phyloP scores from a whole-genome alignment of 345 rosid genomes.

The Tarenaya hassleriana region DNA sequence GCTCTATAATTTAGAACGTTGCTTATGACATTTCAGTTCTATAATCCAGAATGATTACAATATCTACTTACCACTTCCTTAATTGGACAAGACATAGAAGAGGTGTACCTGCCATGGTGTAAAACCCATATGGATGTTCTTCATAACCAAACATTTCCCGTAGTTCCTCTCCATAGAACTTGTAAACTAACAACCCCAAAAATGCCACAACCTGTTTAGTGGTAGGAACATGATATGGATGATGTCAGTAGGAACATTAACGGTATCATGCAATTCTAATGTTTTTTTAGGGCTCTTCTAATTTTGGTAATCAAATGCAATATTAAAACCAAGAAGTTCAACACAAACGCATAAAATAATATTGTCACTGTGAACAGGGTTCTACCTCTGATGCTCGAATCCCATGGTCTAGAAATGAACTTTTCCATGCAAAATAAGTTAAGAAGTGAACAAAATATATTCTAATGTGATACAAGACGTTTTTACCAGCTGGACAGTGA shows the following conservation, averaged over 20 bases:
- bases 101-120: constrained; percentile 82
- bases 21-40: too few species aligned
- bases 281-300: neutral
- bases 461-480: neutral
- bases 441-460: neutral
- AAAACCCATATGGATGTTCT: constrained; percentile 96
- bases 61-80: too few species aligned
- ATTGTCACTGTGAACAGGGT: neutral
- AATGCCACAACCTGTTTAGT: constrained; percentile 76
- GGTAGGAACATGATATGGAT: constrained; percentile 15
- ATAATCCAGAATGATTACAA: too few species aligned
- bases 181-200: constrained; percentile 91
- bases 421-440: neutral
- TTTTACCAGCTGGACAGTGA: constrained; percentile 90
- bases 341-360: neutral
- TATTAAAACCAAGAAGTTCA: neutral
- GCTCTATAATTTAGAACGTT: too few species aligned
- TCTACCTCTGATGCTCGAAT: neutral
- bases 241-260: too few species aligned
- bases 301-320: neutral
- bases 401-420: too few species aligned
- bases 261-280: neutral
- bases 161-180: constrained; percentile 87
- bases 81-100: constrained; percentile 1
- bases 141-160: constrained; percentile 98